A percentile compares a stretch with the other conserved stretches of the same genome.
Conservation (phyloP, 2,329 filamentous ascomycete species). For the Nothophaeocryptopus gaeumannii region DNA sequence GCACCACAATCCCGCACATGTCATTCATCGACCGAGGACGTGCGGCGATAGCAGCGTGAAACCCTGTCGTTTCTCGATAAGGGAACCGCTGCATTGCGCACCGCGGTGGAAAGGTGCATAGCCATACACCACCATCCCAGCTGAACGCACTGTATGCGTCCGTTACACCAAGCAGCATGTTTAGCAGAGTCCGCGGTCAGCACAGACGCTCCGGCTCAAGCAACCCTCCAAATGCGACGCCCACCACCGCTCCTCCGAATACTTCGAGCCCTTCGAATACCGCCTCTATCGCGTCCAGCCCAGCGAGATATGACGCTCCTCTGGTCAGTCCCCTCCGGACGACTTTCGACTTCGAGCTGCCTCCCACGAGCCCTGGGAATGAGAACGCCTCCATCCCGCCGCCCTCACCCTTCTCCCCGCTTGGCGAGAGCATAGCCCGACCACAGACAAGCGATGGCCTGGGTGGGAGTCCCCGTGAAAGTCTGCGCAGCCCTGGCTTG, state of each 20-base stretch:
- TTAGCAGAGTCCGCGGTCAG: slow-evolving; percentile 7
- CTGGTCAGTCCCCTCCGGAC: slow-evolving; percentile 29
- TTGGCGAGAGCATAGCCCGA: slow-evolving; percentile 13
- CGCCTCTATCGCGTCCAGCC: neutral
- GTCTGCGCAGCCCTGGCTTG: slow-evolving; percentile 5
- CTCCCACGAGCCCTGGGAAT: neutral
- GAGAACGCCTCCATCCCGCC: slow-evolving; percentile 6
- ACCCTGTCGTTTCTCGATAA: too few species aligned
- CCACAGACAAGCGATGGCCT: slow-evolving; percentile 28
- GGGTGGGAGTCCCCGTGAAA: neutral
- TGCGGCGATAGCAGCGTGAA: too few species aligned
- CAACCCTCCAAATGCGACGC: neutral
- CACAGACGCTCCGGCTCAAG: slow-evolving; percentile 5
- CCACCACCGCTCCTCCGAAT: neutral
- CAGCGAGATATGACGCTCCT: slow-evolving; percentile 8
- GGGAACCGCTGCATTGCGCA: too few species aligned
- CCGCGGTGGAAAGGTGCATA: too few species aligned
- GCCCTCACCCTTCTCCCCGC: slow-evolving; percentile 15
- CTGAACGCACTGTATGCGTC: slow-evolving; percentile 4
- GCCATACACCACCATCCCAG: neutral
- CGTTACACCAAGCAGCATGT: slow-evolving; percentile 3
- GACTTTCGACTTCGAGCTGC: slow-evolving; percentile 33
- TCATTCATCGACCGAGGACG: too few species aligned
- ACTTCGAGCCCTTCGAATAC: slow-evolving; percentile 1
- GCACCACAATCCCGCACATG: neutral